Evolutionary conservation across 768 basidiomycete species (phyloP).

Genomic region (Termitomyces eurrhizus): DNA sequence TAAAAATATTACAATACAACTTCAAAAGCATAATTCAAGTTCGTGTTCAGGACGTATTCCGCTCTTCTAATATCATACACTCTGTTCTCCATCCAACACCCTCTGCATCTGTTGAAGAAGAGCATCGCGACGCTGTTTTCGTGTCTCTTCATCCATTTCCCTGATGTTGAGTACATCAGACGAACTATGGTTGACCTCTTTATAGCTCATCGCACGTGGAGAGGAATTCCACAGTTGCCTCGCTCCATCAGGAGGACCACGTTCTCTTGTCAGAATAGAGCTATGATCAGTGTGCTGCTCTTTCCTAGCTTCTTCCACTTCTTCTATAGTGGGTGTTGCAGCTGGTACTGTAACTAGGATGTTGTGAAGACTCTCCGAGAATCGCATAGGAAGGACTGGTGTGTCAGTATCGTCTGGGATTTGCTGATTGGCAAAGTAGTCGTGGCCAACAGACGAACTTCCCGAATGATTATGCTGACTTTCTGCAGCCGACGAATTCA

Average conservation of each 20-base stretch:
- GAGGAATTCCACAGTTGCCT: background rate
- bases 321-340: background rate
- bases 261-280: background rate
- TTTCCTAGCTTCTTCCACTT: background rate
- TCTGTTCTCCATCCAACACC: constrained; percentile 9
- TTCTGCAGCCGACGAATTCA: background rate
- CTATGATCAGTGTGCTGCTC: background rate
- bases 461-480: background rate
- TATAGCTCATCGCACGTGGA: background rate
- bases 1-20: background rate
- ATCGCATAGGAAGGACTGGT: background rate
- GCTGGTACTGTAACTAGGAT: background rate
- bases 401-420: background rate
- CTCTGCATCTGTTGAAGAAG: constrained; percentile 9
- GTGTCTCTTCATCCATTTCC: constrained; percentile 3
- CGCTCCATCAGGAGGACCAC: background rate
- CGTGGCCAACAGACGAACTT: background rate
- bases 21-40: background rate
- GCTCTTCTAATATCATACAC: background rate
- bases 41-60: background rate
- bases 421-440: background rate
- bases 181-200: background rate
- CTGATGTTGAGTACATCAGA: background rate
- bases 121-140: constrained; percentile 7
- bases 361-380: background rate